phyloP scores from a whole-genome alignment of 768 basidiomycete genomes.

The Hydnomerulius pinastri region DNA sequence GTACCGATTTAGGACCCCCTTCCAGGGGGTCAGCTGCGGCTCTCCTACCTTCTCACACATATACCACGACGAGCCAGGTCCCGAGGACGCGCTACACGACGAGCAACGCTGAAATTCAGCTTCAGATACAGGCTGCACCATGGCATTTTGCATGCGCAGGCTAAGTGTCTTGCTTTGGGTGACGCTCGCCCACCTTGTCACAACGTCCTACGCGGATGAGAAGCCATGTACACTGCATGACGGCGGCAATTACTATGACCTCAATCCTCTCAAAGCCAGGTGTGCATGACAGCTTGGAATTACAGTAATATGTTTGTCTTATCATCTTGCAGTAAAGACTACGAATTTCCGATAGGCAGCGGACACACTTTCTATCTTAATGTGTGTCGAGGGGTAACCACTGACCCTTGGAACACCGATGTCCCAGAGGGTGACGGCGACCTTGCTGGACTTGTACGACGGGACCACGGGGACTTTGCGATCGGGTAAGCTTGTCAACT shows the following conservation, averaged over 20 bases:
- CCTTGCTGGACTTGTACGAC: conserved; percentile 63
- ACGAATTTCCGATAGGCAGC: conserved; percentile 49
- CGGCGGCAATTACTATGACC: conserved; percentile 61
- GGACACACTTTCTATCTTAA: conserved; percentile 58
- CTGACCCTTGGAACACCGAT: conserved; percentile 60
- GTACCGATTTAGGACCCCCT: conserved; percentile 17
- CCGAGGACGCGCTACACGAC: too few species aligned
- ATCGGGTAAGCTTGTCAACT: conserved; percentile 56
- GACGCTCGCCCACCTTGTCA: conserved; percentile 4
- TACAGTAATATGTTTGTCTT: background rate
- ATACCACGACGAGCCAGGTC: too few species aligned
- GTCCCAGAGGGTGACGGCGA: conserved; percentile 48
- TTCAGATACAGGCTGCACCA: background rate
- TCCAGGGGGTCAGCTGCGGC: conserved; percentile 20
- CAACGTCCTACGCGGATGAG: conserved; percentile 38
- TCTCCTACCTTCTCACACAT: conserved; percentile 8
- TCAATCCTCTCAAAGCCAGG: conserved; percentile 62
- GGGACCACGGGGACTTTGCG: conserved; percentile 66
- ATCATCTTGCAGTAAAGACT: conserved; percentile 57
- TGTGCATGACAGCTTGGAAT: conserved; percentile 29
- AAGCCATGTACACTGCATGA: conserved; percentile 62
- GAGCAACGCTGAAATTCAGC: background rate
- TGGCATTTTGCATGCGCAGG: conserved; percentile 2
- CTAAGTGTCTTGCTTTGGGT: conserved; percentile 5
- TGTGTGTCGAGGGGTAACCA: conserved; percentile 57